phyloP scores from a whole-genome alignment of 352 stramenopile genomes.

The Globisporangium okanoganense region DNA sequence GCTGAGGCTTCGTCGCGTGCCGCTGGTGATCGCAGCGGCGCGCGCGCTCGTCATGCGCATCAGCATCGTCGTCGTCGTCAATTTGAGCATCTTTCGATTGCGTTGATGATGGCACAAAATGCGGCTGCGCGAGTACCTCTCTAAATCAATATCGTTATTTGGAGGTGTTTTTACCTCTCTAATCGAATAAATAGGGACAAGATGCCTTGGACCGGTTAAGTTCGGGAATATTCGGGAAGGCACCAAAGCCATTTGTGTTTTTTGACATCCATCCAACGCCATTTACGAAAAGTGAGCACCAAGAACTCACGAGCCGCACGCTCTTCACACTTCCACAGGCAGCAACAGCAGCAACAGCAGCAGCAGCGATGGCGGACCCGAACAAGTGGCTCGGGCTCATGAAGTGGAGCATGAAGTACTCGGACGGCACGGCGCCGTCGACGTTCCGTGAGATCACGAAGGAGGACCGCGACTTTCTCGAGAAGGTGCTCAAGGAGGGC shows the following conservation, averaged over 20 bases:
- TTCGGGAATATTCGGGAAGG: too few species aligned
- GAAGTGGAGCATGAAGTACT: conserved; percentile 88
- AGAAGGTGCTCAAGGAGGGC: conserved; percentile 81
- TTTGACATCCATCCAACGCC: too few species aligned
- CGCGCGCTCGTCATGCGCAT: background rate
- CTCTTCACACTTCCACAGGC: background rate
- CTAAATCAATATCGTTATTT: too few species aligned
- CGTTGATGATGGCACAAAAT: too few species aligned
- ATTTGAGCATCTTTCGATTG: background rate
- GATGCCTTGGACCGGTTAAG: too few species aligned
- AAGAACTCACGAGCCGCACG: background rate
- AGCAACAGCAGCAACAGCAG: background rate
- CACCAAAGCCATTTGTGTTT: too few species aligned
- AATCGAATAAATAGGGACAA: too few species aligned
- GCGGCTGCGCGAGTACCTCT: too few species aligned
- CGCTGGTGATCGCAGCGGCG: background rate
- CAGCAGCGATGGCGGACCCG: conserved; percentile 43
- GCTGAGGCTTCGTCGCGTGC: background rate
- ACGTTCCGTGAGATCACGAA: conserved; percentile 67
- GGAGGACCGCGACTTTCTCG: conserved; percentile 73
- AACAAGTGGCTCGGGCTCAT: conserved; percentile 88
- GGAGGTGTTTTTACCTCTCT: too few species aligned
- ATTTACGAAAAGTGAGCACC: background rate
- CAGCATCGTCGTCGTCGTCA: background rate
- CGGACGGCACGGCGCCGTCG: conserved; percentile 68